Evolutionary conservation across 1,284 basidiomycete genomes (phyloP).

Genomic region (Phellopilus nigrolimitatus): DNA sequence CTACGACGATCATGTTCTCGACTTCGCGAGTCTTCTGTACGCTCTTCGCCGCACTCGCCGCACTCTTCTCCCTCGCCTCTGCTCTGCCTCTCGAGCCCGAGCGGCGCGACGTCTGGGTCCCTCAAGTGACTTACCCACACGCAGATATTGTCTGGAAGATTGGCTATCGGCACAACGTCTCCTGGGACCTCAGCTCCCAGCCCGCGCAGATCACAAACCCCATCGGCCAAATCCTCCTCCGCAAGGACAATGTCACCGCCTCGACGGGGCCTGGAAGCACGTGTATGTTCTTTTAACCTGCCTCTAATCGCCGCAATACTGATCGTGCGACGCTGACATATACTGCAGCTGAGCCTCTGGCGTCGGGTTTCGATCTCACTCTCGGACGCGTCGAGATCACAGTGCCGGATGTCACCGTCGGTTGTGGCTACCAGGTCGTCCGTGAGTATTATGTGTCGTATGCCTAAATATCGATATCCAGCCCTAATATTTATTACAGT

Average conservation of each 20-base stretch:
- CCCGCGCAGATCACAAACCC: slow-evolving; percentile 27
- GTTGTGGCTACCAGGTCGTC: slow-evolving; percentile 26
- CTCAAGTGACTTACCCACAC: slow-evolving; percentile 25
- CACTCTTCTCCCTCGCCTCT: slow-evolving; percentile 16
- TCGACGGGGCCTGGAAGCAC: not conserved
- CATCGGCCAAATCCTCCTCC: slow-evolving; percentile 22
- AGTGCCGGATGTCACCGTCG: slow-evolving; percentile 26
- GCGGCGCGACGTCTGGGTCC: slow-evolving; percentile 27
- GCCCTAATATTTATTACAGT: slow-evolving; percentile 5
- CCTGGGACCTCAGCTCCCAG: slow-evolving; percentile 26
- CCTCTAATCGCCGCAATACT: not conserved
- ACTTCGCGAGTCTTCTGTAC: slow-evolving; percentile 20
- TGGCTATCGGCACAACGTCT: slow-evolving; percentile 27
- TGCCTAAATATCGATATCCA: not conserved
- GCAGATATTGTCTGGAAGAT: slow-evolving; percentile 26
- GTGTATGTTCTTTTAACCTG: not conserved
- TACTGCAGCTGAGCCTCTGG: slow-evolving; percentile 21
- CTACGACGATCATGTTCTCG: slow-evolving; percentile 6
- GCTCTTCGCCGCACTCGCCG: slow-evolving; percentile 20
- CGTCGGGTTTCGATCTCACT: slow-evolving; percentile 24
- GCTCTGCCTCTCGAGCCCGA: slow-evolving; percentile 16
- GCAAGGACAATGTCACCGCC: slow-evolving; percentile 20
- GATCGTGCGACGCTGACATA: not conserved
- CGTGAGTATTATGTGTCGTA: slow-evolving; percentile 18
- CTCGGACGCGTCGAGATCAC: slow-evolving; percentile 25